Conservation (phyloP, 768 basidiomycete species). For the Rhodosporidiobolus sp. region DNA sequence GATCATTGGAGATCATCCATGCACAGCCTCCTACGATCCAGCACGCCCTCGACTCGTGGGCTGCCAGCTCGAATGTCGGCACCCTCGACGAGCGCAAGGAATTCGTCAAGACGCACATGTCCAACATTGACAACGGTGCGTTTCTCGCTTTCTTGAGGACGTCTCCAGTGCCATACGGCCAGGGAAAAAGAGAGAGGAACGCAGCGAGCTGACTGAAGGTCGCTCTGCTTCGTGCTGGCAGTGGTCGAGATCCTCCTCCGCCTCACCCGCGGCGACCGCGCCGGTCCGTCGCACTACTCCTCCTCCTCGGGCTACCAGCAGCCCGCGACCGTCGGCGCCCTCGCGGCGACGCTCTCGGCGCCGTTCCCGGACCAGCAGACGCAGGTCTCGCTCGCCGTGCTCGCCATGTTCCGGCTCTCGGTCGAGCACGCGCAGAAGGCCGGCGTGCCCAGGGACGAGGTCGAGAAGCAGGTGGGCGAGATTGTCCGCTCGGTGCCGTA, state of each 20-base stretch:
- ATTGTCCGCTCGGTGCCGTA: conserved; percentile 85
- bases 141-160: background rate
- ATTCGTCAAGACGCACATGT: conserved; percentile 85
- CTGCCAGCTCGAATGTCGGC: conserved; percentile 75
- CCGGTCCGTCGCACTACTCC: conserved; percentile 55
- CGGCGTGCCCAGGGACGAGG: conserved; percentile 58
- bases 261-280: conserved; percentile 83
- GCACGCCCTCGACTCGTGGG: conserved; percentile 87
- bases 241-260: conserved; percentile 88
- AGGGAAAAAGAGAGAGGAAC: no score
- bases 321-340: conserved; percentile 38
- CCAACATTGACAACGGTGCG: conserved; percentile 66
- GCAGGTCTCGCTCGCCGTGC: conserved; percentile 85
- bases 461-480: conserved; percentile 75
- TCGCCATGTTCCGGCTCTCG: conserved; percentile 82
- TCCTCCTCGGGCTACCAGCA: conserved; percentile 44
- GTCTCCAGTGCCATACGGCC: no score
- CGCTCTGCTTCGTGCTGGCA: background rate
- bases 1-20: conserved; percentile 21
- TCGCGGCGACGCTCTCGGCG: conserved; percentile 55
- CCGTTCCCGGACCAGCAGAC: conserved; percentile 86
- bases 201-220: conserved; percentile 1
- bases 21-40: conserved; percentile 81
- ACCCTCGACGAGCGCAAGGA: conserved; percentile 70
- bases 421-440: conserved; percentile 76